A percentile compares a stretch with the other conserved stretches of the same genome.
Evolutionary conservation across 371 early-diverging fungal species (phyloP).

Genomic region (Rhizopus delemar): DNA sequence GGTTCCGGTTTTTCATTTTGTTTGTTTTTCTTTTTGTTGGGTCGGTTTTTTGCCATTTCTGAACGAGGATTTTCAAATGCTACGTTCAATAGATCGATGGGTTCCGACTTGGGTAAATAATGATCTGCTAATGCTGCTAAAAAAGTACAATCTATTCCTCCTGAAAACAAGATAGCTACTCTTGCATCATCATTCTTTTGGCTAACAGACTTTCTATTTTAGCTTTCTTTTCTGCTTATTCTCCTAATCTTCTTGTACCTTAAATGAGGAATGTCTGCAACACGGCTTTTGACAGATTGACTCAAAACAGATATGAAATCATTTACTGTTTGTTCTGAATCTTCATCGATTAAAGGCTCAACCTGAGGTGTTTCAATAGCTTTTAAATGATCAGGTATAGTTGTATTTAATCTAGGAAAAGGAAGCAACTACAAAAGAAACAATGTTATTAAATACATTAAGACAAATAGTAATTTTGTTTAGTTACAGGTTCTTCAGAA

Average conservation of each 20-base stretch:
- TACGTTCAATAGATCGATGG: slow-evolving; percentile 93
- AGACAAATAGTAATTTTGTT: neutral
- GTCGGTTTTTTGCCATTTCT: slow-evolving; percentile 34
- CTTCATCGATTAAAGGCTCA: slow-evolving; percentile 31
- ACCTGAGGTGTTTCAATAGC: slow-evolving; percentile 12
- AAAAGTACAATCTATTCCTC: slow-evolving; percentile 90
- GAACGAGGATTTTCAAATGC: slow-evolving; percentile 92
- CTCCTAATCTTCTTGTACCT: slow-evolving; percentile 27
- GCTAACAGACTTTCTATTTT: slow-evolving; percentile 1
- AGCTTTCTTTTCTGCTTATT: neutral
- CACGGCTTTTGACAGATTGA: slow-evolving; percentile 58
- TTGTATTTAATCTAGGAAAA: slow-evolving; percentile 51
- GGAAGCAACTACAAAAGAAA: slow-evolving; percentile 39
- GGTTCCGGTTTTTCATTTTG: slow-evolving; percentile 6
- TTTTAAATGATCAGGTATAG: slow-evolving; percentile 27
- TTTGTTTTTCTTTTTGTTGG: slow-evolving; percentile 15
- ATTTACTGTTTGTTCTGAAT: slow-evolving; percentile 38
- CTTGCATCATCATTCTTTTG: slow-evolving; percentile 40
- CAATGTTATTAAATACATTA: too few relatives aligned
- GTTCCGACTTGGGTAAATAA: slow-evolving; percentile 67
- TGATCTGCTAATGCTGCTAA: slow-evolving; percentile 80
- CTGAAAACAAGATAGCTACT: slow-evolving; percentile 89
- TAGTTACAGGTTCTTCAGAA: slow-evolving; percentile 3
- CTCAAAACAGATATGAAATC: slow-evolving; percentile 44
- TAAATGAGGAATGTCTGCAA: slow-evolving; percentile 57